These are phyloP conservation scores for Penicillium sp. DNA, from an alignment of 2,329 filamentous ascomycete species.

Conservation along the genomic window DNA sequence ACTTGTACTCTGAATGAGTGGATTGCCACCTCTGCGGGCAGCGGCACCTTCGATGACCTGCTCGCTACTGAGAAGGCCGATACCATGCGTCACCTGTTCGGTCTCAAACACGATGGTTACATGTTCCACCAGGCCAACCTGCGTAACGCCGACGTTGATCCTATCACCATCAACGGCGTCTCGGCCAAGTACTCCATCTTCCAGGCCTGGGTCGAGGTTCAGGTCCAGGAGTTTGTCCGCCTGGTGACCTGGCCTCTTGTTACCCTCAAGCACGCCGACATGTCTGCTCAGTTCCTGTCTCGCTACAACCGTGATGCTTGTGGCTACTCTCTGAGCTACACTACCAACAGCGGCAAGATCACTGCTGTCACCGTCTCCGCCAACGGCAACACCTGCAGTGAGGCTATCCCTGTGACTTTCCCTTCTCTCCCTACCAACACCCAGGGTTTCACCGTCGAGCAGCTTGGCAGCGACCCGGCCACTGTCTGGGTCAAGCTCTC, in stretches of 20 bases:
- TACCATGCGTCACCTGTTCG: conserved; percentile 61
- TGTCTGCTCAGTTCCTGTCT: conserved; percentile 55
- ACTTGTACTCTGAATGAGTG: conserved; percentile 63
- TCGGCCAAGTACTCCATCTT: conserved; percentile 56
- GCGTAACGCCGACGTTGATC: conserved; percentile 54
- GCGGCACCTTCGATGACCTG: conserved; percentile 58
- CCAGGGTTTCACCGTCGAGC: conserved; percentile 53
- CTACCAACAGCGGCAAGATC: conserved; percentile 51
- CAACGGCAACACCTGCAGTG: conserved; percentile 55
- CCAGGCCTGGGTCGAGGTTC: conserved; percentile 60
- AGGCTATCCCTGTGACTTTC: conserved; percentile 60
- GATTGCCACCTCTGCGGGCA: conserved; percentile 61
- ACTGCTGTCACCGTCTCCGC: conserved; percentile 56
- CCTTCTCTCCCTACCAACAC: conserved; percentile 50
- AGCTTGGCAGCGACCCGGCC: conserved; percentile 59
- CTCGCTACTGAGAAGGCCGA: conserved; percentile 56
- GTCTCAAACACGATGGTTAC: conserved; percentile 59
- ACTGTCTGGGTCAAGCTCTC: conserved; percentile 56
- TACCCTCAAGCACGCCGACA: conserved; percentile 61
- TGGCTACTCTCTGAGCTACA: conserved; percentile 54
- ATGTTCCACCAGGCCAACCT: conserved; percentile 70
- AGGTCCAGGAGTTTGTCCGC: conserved; percentile 58
- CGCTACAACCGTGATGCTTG: conserved; percentile 60
- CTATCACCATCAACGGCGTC: conserved; percentile 55
- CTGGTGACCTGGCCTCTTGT: conserved; percentile 59